A percentile compares a stretch with the other conserved stretches of the same genome.
Evolutionary conservation across 2,329 filamentous ascomycete species (phyloP).

Genomic region (Pezicula rhizophila): DNA sequence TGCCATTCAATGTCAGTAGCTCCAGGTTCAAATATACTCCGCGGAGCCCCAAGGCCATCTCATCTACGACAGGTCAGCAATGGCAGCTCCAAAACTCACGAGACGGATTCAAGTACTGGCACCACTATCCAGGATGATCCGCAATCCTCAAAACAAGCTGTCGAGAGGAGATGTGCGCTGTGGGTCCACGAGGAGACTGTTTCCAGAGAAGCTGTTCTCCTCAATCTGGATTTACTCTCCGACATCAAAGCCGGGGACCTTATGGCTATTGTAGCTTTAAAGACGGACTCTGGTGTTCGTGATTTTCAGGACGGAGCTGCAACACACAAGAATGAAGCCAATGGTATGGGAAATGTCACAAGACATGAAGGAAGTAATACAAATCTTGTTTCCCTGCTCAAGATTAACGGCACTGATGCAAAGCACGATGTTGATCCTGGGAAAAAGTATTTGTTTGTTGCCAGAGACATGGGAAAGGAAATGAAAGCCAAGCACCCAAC

Average conservation of each 20-base stretch:
- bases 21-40: slow-evolving; percentile 17
- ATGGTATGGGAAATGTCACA: slow-evolving; percentile 10
- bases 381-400: slow-evolving; percentile 14
- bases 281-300: slow-evolving; percentile 39
- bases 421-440: slow-evolving; percentile 27
- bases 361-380: slow-evolving; percentile 18
- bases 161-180: slow-evolving; percentile 25
- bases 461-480: slow-evolving; percentile 65
- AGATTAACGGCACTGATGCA: slow-evolving; percentile 5
- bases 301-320: slow-evolving; percentile 36
- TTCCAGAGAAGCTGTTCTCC: slow-evolving; percentile 69
- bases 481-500: slow-evolving; percentile 57
- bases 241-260: slow-evolving; percentile 61
- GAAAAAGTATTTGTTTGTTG: slow-evolving; percentile 62
- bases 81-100: slow-evolving; percentile 18
- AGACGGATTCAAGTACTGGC: slow-evolving; percentile 18
- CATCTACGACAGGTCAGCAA: slow-evolving; percentile 27
- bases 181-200: slow-evolving; percentile 59
- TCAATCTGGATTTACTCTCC: slow-evolving; percentile 68
- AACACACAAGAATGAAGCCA: slow-evolving; percentile 17
- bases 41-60: slow-evolving; percentile 19
- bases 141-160: slow-evolving; percentile 8
- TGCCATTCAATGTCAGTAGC: slow-evolving; percentile 19
- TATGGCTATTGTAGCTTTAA: slow-evolving; percentile 64
- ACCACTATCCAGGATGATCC: slow-evolving; percentile 15